These are phyloP conservation scores for Hirsutella thompsonii DNA, from an alignment of 2,329 filamentous ascomycete species.

Conservation along the genomic window DNA sequence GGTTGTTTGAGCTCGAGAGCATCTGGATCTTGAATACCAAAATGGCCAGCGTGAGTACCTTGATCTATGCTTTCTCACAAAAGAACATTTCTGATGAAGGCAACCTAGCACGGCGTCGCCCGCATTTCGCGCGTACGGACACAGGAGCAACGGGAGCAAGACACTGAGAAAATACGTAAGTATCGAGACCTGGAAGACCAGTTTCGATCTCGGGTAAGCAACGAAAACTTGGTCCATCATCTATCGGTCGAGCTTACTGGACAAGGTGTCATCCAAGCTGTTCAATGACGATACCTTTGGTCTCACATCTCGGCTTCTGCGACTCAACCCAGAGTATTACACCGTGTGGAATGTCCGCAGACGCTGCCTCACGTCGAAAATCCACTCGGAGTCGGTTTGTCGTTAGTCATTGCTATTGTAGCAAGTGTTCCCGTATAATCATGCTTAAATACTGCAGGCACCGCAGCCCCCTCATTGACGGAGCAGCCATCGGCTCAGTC, in stretches of 20 bases:
- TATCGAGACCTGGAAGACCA: conserved; percentile 61
- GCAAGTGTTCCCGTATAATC: conserved; percentile 38
- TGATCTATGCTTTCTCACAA: too few species aligned
- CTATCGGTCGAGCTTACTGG: too few species aligned
- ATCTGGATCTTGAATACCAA: neutral
- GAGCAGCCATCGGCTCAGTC: conserved; percentile 33
- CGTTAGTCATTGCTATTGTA: conserved; percentile 39
- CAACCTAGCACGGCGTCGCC: conserved; percentile 64
- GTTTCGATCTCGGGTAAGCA: conserved; percentile 52
- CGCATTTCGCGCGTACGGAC: conserved; percentile 50
- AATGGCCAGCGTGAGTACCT: neutral
- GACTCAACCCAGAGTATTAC: conserved; percentile 77
- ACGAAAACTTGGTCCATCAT: too few species aligned
- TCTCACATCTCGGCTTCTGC: conserved; percentile 52
- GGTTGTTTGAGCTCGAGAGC: too few species aligned
- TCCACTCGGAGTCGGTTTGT: conserved; percentile 39
- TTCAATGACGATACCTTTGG: neutral
- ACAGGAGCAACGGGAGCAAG: conserved; percentile 57
- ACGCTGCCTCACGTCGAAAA: conserved; percentile 47
- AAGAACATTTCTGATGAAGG: neutral
- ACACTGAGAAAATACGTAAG: conserved; percentile 60
- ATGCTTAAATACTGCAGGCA: conserved; percentile 47
- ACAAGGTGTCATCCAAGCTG: neutral
- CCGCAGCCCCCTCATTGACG: conserved; percentile 36
- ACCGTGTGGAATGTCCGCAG: conserved; percentile 86